Base-by-base conservation (phyloP, 148 eudicot species). In the Rhododendron simsii region DNA sequence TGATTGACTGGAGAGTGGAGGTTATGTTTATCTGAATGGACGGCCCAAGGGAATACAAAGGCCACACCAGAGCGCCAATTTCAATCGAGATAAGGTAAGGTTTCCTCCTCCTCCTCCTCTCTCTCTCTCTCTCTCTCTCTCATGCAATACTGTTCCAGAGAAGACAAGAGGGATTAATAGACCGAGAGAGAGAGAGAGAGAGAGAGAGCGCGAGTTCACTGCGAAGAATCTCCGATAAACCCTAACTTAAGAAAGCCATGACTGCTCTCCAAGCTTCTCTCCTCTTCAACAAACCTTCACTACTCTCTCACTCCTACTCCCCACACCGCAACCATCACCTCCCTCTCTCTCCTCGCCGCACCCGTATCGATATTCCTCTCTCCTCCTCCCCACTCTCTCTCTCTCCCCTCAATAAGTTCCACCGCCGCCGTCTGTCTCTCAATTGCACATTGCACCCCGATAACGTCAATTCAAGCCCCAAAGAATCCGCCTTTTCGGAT, bases 181-280 rank as follows among this genome's bases (percentile, higher is more conserved):
- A 50, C 44, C 44, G 83, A 44, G 76, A 74, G 76, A 74, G 50
- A 61, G 51, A 37, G 57, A 28, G 14, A 71, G 16, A 53, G 87
- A 33, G 75, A 23, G 69, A 88, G 30, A 53, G 79, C 39, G 37
- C 76, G 5, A 18, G 51, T 59, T 16, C 45, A 28, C 65, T 6
- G 48, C 61, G 37, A 53, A 50, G 81, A 76, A 53, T 84, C 81
- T 63, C 30, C 47, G 41, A 12, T 45, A 85, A 85, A 30, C 83
- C 87, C 80, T 51, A 69, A 55, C 45, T 47, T 14, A 4, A 14
- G 26, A 15, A 35, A 26, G 67, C 82, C 86, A 92, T 92, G 94
- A 78, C 90, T n/a, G 85, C 92, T 39, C 92, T 96, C 15, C 98
- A 95, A 93, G 93, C 96, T 84, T 91, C 92, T 45, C 91, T 95